Evolutionary conservation across 768 basidiomycete species (phyloP).

Genomic region (Russula abietina): DNA sequence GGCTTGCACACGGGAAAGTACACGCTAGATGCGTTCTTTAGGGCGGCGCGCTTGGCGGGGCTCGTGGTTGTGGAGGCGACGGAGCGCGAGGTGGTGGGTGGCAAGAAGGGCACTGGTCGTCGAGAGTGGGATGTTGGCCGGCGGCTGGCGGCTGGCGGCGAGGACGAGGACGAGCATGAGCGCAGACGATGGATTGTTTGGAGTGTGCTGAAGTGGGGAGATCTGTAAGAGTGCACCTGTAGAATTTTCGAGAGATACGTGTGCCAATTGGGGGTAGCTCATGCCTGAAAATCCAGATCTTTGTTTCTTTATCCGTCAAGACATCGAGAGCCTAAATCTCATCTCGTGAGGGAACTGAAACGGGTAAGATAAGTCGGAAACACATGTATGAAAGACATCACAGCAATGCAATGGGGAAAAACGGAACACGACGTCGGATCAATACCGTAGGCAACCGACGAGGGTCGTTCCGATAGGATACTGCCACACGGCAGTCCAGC

Average conservation of each 20-base stretch:
- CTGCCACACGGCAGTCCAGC: too few species aligned
- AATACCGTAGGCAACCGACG: too few species aligned
- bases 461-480: too few species aligned
- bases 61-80: constrained; percentile 41
- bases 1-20: constrained; percentile 75
- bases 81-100: constrained; percentile 46
- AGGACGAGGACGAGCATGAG: constrained; percentile 59
- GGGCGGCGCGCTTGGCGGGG: constrained; percentile 34
- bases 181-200: constrained; percentile 68
- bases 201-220: constrained; percentile 34
- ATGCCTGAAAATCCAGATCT: too few species aligned
- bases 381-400: too few species aligned
- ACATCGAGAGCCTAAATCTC: too few species aligned
- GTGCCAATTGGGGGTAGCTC: neutral
- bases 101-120: constrained; percentile 6
- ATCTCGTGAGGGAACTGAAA: too few species aligned
- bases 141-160: constrained; percentile 32
- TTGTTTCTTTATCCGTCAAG: too few species aligned
- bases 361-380: too few species aligned
- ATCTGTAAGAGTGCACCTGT: neutral
- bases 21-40: constrained; percentile 58
- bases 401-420: too few species aligned
- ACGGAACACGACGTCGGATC: too few species aligned
- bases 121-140: constrained; percentile 46
- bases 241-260: neutral